Conservation (phyloP, 306 rosid genomes). For the Leucaena leucocephala region DNA sequence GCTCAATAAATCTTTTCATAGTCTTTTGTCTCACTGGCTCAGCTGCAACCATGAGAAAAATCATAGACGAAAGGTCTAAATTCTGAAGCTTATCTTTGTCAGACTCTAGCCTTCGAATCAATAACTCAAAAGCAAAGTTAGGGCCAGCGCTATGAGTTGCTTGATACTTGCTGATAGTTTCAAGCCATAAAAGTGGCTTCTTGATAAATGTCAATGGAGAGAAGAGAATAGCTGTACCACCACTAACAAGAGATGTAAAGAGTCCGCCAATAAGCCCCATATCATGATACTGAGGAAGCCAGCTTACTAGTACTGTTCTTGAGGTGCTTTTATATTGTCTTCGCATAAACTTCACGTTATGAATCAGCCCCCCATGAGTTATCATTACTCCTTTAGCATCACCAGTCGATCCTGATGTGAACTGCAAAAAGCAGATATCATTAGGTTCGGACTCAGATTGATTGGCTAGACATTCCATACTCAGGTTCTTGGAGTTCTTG, state of each 20-base stretch:
- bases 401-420: constrained; percentile 92
- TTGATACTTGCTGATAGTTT: constrained; percentile 71
- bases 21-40: constrained; percentile 90
- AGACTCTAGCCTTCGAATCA: constrained; percentile 71
- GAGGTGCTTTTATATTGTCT: constrained; percentile 81
- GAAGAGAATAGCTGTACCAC: constrained; percentile 78
- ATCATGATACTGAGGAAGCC: constrained; percentile 99
- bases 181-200: constrained; percentile 88
- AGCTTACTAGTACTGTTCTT: constrained; percentile 75
- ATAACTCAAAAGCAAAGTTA: constrained; percentile 84
- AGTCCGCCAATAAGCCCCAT: constrained; percentile 96
- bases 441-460: constrained; percentile 60
- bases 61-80: constrained; percentile 73
- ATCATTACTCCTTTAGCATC: constrained; percentile 98
- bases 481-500: constrained; percentile 58
- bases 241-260: constrained; percentile 84
- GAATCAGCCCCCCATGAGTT: constrained; percentile 86
- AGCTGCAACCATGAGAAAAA: constrained; percentile 92
- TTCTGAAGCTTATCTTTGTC: constrained; percentile 50
- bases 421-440: constrained; percentile 82
- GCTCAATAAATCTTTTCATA: constrained; percentile 72
- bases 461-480: constrained; percentile 39
- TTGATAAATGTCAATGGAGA: constrained; percentile 92
- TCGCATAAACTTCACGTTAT: constrained; percentile 86
- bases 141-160: constrained; percentile 99